Evolutionary conservation across 768 basidiomycete species (phyloP).

Genomic region (Chiua virens): DNA sequence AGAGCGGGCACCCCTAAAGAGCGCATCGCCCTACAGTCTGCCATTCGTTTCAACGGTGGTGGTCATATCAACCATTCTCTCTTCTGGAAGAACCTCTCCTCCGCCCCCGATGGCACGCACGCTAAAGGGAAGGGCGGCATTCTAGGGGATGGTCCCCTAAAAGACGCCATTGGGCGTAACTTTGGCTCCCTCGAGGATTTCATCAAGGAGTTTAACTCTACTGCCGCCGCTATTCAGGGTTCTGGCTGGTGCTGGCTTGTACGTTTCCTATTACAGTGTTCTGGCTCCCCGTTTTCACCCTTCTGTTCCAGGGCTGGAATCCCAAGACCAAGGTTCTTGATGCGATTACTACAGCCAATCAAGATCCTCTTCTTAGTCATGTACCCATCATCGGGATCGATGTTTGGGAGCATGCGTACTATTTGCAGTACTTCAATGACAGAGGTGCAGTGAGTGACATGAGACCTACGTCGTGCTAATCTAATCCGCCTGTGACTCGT

Average conservation of each 20-base stretch:
- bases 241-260: conserved; percentile 98
- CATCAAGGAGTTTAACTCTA: conserved; percentile 81
- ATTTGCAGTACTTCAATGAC: conserved; percentile 96
- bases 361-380: conserved; percentile 82
- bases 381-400: conserved; percentile 90
- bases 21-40: conserved; percentile 28
- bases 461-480: neutral
- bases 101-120: conserved; percentile 44
- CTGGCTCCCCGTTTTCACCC: neutral
- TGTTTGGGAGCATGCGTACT: conserved; percentile 97
- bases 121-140: conserved; percentile 63
- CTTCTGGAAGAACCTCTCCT: conserved; percentile 95
- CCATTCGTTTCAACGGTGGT: conserved; percentile 26
- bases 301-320: conserved; percentile 68
- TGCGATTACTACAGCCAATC: conserved; percentile 90
- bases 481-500: neutral
- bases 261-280: conserved; percentile 30
- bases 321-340: conserved; percentile 71
- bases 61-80: conserved; percentile 93
- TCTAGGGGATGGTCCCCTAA: conserved; percentile 66
- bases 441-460: conserved; percentile 75
- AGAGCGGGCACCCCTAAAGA: conserved; percentile 64
- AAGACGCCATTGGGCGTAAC: conserved; percentile 56
- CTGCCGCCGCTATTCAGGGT: conserved; percentile 85
- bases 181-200: conserved; percentile 76